Base-by-base conservation (phyloP, 176 grass and related monocot species). In the Alloteropsis semialata region DNA sequence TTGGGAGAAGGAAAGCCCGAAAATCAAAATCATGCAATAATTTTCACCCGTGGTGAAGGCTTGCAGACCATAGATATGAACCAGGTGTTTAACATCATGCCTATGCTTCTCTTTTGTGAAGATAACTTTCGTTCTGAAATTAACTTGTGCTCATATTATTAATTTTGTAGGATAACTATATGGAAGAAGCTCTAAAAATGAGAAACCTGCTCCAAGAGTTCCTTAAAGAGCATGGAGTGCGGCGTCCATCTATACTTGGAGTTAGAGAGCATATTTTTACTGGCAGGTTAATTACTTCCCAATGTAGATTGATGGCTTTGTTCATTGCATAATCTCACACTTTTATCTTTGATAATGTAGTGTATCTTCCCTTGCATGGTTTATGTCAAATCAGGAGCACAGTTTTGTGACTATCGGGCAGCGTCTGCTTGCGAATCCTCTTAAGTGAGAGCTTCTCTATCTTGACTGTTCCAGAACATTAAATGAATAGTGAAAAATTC, bases 101-200 rank as follows among this genome's bases (percentile, higher is more conserved):
- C 72, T 42, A 30, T 87, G 53, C 54, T 84, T 19, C 27, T 69
- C 59, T 59, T 85, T 79, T 84, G 8, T 24, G 24, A 80, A 74
- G 28, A 34, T 76, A 4, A 14, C 11, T 91, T 72, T 76, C 46
- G 76, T 56, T 49, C 55, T 76, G 73, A 25, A 67, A 78, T 86
- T 68, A 79, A 68, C 53, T 77, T 82, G 30, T 80, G 42, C 24
- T 91, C 30, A 63, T 79, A 8, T 25, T 56, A 70, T 72, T 62
- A 34, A 87, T 92, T 81, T 64, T 66, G 51, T 82, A 97, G 94
- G 94, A 97, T 64, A 97, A 97, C 76, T 97, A 97, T 81, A 83
- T 97, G 94, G 94, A 97, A 78, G 94, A 97, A 81, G 92, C 94
- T 43, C 92, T 97, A 76, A 97, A 97, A 97, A 92, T 97, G 94